A percentile compares a stretch with the other conserved stretches of the same genome.
Conservation (phyloP, 129 eudicot genomes). For the Apium graveolens region DNA sequence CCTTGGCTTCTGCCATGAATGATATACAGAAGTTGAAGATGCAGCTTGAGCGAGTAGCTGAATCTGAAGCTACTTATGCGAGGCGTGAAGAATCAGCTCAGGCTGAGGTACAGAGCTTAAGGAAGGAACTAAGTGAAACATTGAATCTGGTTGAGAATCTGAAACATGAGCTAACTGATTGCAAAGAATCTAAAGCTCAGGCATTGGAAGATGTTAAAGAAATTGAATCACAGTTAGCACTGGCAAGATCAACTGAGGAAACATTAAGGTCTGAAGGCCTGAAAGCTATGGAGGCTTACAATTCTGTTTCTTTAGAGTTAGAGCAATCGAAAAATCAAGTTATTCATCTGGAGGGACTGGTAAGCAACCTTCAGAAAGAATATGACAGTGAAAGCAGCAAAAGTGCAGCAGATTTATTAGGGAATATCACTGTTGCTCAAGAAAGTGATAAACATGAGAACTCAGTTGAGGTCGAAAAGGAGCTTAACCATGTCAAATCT, state of each 20-base stretch:
- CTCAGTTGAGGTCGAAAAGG: conserved; percentile 20
- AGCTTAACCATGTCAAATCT: conserved; percentile 28
- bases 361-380: conserved; percentile 31
- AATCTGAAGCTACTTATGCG: conserved; percentile 63
- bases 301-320: conserved; percentile 46
- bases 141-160: conserved; percentile 47
- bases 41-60: conserved; percentile 56
- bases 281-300: conserved; percentile 43
- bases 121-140: conserved; percentile 58
- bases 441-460: conserved; percentile 20
- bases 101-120: conserved; percentile 47
- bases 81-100: conserved; percentile 58
- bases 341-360: conserved; percentile 47
- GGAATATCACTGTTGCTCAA: conserved; percentile 10
- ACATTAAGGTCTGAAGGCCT: conserved; percentile 34
- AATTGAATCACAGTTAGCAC: conserved; percentile 43
- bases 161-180: conserved; percentile 49
- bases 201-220: conserved; percentile 40
- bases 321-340: conserved; percentile 48
- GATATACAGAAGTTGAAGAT: conserved; percentile 67
- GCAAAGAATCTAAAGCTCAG: conserved; percentile 60
- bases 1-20: conserved; percentile 60
- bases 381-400: neutral
- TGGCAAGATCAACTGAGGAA: conserved; percentile 41
- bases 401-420: conserved; percentile 14